Conservation (phyloP, 345 rosid genomes). For the Clarkia xantiana region DNA sequence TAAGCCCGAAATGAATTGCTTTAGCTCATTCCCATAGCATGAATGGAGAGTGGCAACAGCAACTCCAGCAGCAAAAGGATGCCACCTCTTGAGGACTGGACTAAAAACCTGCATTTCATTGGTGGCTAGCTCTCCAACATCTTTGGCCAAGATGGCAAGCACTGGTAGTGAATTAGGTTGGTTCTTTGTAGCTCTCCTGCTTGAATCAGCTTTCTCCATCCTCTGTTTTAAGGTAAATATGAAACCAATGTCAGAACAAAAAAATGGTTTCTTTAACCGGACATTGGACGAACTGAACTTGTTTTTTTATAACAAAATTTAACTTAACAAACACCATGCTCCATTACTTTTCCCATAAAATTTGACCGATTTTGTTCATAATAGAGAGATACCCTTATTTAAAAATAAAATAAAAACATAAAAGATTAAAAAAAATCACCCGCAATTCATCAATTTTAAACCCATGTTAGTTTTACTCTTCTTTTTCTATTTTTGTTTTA, state of each 20-base stretch:
- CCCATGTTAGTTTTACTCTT: too few species aligned
- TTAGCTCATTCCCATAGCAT: conserved; percentile 87
- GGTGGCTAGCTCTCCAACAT: conserved; percentile 80
- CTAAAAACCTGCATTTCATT: conserved; percentile 71
- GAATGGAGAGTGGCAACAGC: conserved; percentile 96
- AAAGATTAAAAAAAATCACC: too few species aligned
- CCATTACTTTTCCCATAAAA: too few species aligned
- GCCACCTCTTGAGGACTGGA: conserved; percentile 93
- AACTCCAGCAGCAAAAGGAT: conserved; percentile 93
- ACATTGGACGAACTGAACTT: too few species aligned
- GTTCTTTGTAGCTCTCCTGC: conserved; percentile 80
- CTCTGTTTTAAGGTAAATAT: conserved; percentile 25
- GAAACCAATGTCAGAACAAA: neutral
- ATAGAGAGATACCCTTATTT: too few species aligned
- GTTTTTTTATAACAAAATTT: too few species aligned
- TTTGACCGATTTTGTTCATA: too few species aligned
- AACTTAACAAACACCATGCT: too few species aligned
- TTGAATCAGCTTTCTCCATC: conserved; percentile 97
- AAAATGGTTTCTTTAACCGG: too few species aligned
- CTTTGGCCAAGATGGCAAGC: conserved; percentile 89
- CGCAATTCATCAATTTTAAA: too few species aligned
- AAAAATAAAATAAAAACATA: too few species aligned
- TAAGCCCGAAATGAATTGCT: conserved; percentile 69
- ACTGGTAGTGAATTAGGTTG: conserved; percentile 75
- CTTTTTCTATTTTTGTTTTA: too few species aligned